Percentiles rank a stretch among this genome's conserved stretches.
Conservation (phyloP, 176 grass and related monocot genomes). For the Juncus effusus region DNA sequence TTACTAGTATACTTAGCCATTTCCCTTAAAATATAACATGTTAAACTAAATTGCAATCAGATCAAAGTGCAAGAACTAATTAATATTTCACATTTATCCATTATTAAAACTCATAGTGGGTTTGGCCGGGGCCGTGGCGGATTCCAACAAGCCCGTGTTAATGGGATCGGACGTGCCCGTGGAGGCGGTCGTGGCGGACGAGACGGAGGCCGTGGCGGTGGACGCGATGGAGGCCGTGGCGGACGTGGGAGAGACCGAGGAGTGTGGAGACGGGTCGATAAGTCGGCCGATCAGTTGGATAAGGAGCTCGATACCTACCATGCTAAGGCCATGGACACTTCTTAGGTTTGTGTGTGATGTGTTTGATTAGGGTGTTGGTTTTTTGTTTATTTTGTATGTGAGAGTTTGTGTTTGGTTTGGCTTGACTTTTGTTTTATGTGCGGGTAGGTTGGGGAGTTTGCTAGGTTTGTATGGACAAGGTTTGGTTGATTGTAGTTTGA, state of each 20-base stretch:
- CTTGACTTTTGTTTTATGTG: no score
- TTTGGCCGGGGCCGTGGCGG: slow-evolving; percentile 46
- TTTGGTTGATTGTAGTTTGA: no score
- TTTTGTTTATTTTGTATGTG: no score
- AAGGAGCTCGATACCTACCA: slow-evolving; percentile 91
- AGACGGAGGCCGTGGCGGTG: slow-evolving; percentile 29
- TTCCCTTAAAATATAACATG: no score
- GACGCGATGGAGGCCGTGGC: slow-evolving; percentile 30
- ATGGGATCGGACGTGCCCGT: neutral
- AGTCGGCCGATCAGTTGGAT: slow-evolving; percentile 72
- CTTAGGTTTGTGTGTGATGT: slow-evolving; percentile 11
- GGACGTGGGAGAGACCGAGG: slow-evolving; percentile 43
- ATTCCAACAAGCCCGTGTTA: slow-evolving; percentile 31
- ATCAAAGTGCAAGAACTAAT: no score
- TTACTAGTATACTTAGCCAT: no score
- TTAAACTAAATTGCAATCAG: no score
- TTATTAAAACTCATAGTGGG: slow-evolving; percentile 7
- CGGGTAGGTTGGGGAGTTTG: no score
- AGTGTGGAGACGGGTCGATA: slow-evolving; percentile 34
- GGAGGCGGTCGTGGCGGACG: slow-evolving; percentile 37
- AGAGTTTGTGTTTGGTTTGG: no score
- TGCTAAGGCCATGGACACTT: slow-evolving; percentile 59
- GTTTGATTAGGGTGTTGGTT: neutral
- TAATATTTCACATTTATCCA: no score
- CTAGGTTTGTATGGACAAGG: no score